Base-by-base conservation (phyloP, 306 rosid species). In the Acacia melanoxylon region DNA sequence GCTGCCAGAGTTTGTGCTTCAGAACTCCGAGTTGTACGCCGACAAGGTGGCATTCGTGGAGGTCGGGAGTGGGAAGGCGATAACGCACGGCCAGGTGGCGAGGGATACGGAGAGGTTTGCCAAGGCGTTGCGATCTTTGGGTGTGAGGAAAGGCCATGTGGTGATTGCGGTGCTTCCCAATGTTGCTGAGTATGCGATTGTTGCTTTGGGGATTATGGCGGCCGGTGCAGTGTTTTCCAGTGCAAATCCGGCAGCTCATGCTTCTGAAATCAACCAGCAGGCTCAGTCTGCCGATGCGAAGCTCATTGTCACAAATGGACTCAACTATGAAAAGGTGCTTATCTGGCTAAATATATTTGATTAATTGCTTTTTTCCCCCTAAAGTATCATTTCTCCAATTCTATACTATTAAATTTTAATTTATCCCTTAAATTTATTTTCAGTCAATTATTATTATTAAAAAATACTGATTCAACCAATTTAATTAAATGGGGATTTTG, bases 141-240 rank as follows among this genome's bases (percentile, higher is more conserved):
- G 99, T 56, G 42, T 95, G 62, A 91, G 86, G 67, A 95, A 86
- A 66, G 99, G 97, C 31, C 78, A 89, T 65, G 98, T 93, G 67
- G 96, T 92, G 56, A 74, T 93, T 59, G 99, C 92, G 2, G 93
- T 91, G 19, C 93, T 95, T 67, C 99, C 99, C 16, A 95, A 95
- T 84, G 87, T 93, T 1, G 91, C 88, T 0, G 98, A 93, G 83
- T 95, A 93, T 72, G 95, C 90, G n/a, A 82, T 91, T 54, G 78
- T 92, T 80, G 96, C 91, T 68, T 80, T 95, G 41, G 98, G 99
- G 31, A 91, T 95, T 19, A 95, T 95, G 99, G 87, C 85, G 14
- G 88, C 89, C 62, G 99, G 99, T 14, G 97, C 88, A 2, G 97
- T 95, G 59, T 95, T 95, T 52, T 95, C 98, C 24, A 97, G 99